These are phyloP conservation scores for Chamaecrista fasciculata DNA, from an alignment of 306 rosid genomes.

Conservation along the genomic window DNA sequence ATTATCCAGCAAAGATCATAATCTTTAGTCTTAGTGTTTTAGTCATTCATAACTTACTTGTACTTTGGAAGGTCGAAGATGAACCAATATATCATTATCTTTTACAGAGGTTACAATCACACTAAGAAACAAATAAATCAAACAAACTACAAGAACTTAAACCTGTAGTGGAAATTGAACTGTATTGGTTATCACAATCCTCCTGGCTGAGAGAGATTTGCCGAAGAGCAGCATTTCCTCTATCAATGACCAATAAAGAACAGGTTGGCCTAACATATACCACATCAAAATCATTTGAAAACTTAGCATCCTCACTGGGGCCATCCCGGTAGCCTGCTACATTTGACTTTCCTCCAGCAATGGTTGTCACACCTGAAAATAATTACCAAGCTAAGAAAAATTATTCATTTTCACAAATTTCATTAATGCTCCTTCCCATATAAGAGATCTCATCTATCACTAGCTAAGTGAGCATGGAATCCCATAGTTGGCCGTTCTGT, in stretches of 20 bases:
- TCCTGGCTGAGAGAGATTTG: conserved; percentile 83
- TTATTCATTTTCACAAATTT: conserved; percentile 15
- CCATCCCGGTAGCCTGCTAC: conserved; percentile 96
- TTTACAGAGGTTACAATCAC: not conserved
- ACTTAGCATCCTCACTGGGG: conserved; percentile 96
- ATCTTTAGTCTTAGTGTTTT: conserved; percentile 12
- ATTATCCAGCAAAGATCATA: not conserved
- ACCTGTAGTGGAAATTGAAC: conserved; percentile 86
- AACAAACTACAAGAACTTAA: conserved; percentile 20
- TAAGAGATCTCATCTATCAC: conserved; percentile 7
- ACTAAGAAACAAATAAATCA: not conserved
- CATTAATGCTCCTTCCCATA: conserved; percentile 4
- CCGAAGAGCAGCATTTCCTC: conserved; percentile 97
- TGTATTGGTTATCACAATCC: conserved; percentile 79
- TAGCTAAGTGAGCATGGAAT: not conserved
- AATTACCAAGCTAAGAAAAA: conserved; percentile 24
- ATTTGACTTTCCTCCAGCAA: conserved; percentile 97
- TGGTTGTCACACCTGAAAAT: conserved; percentile 83
- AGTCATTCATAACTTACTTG: conserved; percentile 10
- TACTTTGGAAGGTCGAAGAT: conserved; percentile 14
- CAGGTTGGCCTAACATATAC: conserved; percentile 79
- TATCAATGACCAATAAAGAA: conserved; percentile 89
- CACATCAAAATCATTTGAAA: conserved; percentile 93
- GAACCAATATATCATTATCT: conserved; percentile 4
- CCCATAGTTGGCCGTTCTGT: not conserved